These are phyloP conservation scores for Sclerotinia spermophila DNA, from an alignment of 2,329 filamentous ascomycete genomes.

Conservation along the genomic window DNA sequence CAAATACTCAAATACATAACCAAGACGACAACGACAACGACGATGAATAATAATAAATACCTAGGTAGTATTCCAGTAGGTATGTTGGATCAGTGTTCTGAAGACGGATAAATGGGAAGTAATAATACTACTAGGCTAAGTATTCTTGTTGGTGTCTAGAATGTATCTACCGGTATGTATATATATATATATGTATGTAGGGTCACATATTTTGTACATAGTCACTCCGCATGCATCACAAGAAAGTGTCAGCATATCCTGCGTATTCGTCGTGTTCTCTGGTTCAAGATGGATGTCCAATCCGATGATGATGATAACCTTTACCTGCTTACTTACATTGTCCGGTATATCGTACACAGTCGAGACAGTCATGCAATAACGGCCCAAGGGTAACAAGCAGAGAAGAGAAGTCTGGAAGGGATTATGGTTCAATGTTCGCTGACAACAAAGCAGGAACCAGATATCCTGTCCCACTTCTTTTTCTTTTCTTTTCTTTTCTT, in stretches of 20 bases:
- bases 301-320: too few species aligned
- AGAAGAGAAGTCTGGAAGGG: background rate
- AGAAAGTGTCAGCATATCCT: too few species aligned
- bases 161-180: background rate
- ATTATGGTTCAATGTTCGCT: background rate
- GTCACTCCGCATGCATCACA: too few species aligned
- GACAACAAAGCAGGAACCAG: conserved; percentile 7
- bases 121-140: background rate
- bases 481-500: conserved; percentile 5
- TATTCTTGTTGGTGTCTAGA: background rate
- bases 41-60: too few species aligned
- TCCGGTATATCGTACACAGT: too few species aligned
- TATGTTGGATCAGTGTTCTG: background rate
- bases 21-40: background rate
- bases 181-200: too few species aligned
- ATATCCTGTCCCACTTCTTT: background rate
- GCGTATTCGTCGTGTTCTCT: too few species aligned
- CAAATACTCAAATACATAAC: too few species aligned
- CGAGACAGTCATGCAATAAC: background rate
- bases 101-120: background rate
- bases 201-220: too few species aligned
- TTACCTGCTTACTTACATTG: too few species aligned
- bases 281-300: too few species aligned
- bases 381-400: background rate
- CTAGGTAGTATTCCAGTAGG: too few species aligned